These are phyloP conservation scores for Solanum habrochaites DNA, from an alignment of 257 asterid genomes.

Conservation along the genomic window DNA sequence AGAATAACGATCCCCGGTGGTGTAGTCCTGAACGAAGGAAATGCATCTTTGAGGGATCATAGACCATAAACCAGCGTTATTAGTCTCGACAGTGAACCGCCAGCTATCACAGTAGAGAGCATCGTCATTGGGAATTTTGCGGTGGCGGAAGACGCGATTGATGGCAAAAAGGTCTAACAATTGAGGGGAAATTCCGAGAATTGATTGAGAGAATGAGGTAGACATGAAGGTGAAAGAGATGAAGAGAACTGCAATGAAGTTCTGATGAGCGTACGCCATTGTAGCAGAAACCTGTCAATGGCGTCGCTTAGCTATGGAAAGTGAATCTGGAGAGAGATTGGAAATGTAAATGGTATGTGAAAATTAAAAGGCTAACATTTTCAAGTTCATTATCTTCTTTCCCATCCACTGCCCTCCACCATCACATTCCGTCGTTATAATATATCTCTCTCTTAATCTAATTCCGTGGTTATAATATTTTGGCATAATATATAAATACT, in stretches of 20 bases:
- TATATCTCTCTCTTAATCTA: no score
- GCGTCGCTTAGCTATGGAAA: background rate
- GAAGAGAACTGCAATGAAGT: background rate
- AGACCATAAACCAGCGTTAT: slow-evolving; percentile 52
- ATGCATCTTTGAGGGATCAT: slow-evolving; percentile 38
- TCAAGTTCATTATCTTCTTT: no score
- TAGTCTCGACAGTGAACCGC: slow-evolving; percentile 76
- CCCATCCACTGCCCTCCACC: no score
- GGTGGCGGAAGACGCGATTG: slow-evolving; percentile 12
- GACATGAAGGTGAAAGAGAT: slow-evolving; percentile 17
- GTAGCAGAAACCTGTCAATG: background rate
- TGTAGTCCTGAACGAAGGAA: slow-evolving; percentile 44
- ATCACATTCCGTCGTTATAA: no score
- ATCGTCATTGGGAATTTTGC: slow-evolving; percentile 13
- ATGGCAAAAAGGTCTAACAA: background rate
- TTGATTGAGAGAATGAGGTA: slow-evolving; percentile 19
- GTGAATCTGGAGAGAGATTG: background rate
- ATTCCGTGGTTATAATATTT: no score
- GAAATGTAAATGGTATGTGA: no score
- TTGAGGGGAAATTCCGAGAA: slow-evolving; percentile 27
- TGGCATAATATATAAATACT: no score
- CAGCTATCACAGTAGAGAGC: slow-evolving; percentile 55
- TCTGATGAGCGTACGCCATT: background rate
- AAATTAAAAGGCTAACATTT: no score
- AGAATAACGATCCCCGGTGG: slow-evolving; percentile 34